Base-by-base conservation (phyloP, 2,329 filamentous ascomycete genomes). In the Venturiaceae sp. region DNA sequence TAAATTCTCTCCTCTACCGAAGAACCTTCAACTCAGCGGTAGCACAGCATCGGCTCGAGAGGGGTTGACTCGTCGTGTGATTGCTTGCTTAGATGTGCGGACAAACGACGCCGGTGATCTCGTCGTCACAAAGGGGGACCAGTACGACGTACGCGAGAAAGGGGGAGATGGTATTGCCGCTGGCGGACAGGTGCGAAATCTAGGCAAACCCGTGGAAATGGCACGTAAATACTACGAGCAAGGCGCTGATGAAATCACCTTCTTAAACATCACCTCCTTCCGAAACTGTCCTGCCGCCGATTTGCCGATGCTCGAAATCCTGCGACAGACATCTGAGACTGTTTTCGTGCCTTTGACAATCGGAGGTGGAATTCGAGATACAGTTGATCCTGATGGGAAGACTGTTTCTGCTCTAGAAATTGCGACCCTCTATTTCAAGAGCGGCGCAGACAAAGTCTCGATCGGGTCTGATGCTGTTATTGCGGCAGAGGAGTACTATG, bases 251-350 rank as follows among this genome's bases (percentile, higher is more conserved):
- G 94, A 99, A 74, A 83, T 99, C 58, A 96, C 92, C 0, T 99
- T 99, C 73, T 81, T 99, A 64, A 99, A 99, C 80, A 99, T 99
- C 69, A 99, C 92, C 1, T 94, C 88, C 21, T 99, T 99, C 82
- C 86, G 94, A 62, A 94, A 97, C 76, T 95, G 91, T 64, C 94
- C 94, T 7, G 75, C 97, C 13, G 89, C 86, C 63, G 94, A 99
- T 74, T 78, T 92, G 3, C 94, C 94, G 7, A 99, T 99, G 94
- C 84, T 99, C 55, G 92, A 99, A 75, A 86, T 99, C 58, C 78
- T 99, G 53, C 84, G 91, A 53, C 83, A 84, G 63, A 90, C 92
- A 0, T 94, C 92, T 9, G 83, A 90, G 69, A 92, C 90, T 0
- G 92, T 97, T 46, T 99, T 99, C 69, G 94, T 99, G 2, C 94